Evolutionary conservation across 2,329 filamentous ascomycete genomes (phyloP).

Genomic region (Hortaea sp.): DNA sequence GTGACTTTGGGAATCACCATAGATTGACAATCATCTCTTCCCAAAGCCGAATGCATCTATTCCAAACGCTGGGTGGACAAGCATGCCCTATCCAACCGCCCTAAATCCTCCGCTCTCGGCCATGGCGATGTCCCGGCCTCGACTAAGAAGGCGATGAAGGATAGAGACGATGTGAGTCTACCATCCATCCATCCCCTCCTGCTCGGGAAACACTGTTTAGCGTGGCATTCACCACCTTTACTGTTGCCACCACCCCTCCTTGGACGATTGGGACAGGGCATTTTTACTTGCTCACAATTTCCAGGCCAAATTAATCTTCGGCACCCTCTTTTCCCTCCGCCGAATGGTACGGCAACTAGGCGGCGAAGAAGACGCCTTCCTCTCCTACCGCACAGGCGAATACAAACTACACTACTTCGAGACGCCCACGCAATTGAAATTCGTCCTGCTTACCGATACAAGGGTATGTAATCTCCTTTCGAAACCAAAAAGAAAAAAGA

Average conservation of each 20-base stretch:
- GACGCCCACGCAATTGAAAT: constrained; percentile 88
- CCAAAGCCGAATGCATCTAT: constrained; percentile 91
- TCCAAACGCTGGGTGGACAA: constrained; percentile 67
- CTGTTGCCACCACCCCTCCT: neutral
- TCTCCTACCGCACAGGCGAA: constrained; percentile 83
- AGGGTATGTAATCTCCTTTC: constrained; percentile 28
- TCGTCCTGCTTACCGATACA: constrained; percentile 92
- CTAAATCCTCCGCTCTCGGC: constrained; percentile 40
- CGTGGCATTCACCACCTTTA: no score
- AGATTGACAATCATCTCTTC: neutral
- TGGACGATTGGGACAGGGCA: neutral
- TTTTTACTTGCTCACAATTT: no score
- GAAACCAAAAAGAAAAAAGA: no score
- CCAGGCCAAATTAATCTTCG: constrained; percentile 62
- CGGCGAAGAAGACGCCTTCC: constrained; percentile 83
- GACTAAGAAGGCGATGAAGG: neutral
- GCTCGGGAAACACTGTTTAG: no score
- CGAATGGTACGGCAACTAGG: constrained; percentile 96
- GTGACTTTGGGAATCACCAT: neutral
- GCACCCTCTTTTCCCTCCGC: constrained; percentile 87
- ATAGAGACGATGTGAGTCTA: neutral
- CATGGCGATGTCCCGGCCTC: constrained; percentile 27
- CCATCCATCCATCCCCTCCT: no score
- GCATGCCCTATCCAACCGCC: constrained; percentile 40
- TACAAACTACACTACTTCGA: constrained; percentile 99